Evolutionary conservation across 2,329 filamentous ascomycete species (phyloP), one percentile per base, ranked within the genome.

Genomic region (Thielaviopsis populi): DNA sequence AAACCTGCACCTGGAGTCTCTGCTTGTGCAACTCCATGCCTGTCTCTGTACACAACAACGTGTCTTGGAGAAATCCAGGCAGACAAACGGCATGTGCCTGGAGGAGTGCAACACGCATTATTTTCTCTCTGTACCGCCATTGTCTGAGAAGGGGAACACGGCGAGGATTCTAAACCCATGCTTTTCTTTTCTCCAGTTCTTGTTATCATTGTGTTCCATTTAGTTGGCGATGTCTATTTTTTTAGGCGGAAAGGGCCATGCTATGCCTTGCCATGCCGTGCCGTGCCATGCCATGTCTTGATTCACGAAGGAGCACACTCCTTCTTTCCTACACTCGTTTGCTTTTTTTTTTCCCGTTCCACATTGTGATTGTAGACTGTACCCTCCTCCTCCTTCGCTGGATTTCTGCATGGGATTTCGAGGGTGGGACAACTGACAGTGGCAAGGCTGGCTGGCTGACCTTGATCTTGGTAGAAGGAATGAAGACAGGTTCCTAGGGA

Each of bases 371-470:
- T 24, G 46, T 50, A 37, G 5, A 7, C 3, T 48, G 43, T 48
- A 48, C 43, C 43, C 43, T 48, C 46, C 46, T 37, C 33, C 19
- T 56, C 17, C 30, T 33, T 33, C 24, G 50, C 27, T 56, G 50
- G 27, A 33, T 56, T 56, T 56, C 50, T 56, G 50, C 50, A 56
- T 56, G 50, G 50, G 50, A 33, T 56, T 56, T 54, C 17, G 24
- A 56, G 50, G 50, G 33, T 56, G 50, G 50, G 27, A 56, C 50
- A 30, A 30, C 50, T 50, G 24, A 56, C 24, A 56, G 50, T 33
- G 50, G 50, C 50, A 56, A 56, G 50, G 50, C 27, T 54, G 11
- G 13, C 22, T 37, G 27, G 27, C 24, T 33, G 24, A 17, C 24
- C 24, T 56, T 17, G 27, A 30, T 46, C n/a, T n/a, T 33, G 24